Base-by-base conservation (phyloP, 164 flowering plant genomes). In the Nelumbo lutea region DNA sequence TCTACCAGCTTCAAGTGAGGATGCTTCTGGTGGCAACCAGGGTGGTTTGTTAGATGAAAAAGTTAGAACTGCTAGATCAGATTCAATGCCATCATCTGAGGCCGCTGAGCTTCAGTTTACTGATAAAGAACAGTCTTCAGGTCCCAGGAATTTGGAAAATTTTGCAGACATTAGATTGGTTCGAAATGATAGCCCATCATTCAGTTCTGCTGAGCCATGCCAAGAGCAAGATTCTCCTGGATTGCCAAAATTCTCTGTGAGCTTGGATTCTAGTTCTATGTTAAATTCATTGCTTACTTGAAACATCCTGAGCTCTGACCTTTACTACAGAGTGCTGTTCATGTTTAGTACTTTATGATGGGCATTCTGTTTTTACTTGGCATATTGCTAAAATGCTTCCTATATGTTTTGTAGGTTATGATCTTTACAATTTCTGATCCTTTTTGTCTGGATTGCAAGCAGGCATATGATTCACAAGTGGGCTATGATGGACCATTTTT, bases 401-500 rank as follows among this genome's bases (percentile, higher is more conserved):
- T 13, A 11, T 53, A 53, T 1, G 2, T 3, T 9, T 2, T 53
- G 57, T 53, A 13, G 57, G 57, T 53, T 53, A 9, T 9, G 14
- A 11, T 53, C 14, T 4, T 4, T 1, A 11, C 3, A 1, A 5
- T 53, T 53, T 53, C 57, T 53, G 11, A 15, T 56, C 42, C 27
- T 15, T 68, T 48, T 50, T 50, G 5, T 61, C 58, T 58, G 44
- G 64, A 66, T 53, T 72, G 14, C 66, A 14, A 43, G 62, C 94
- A 93, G 92, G 89, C 85, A 67, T 95, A 88, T 78, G 96, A 87
- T 70, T 80, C 84, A 1, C 96, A 83, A 70, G 73, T 76, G 69
- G 88, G 80, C 65, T 90, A 91, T 78, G 90, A 88, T 60, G 80
- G 85, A 44, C 83, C 90, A 60, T 94, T 90, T 75, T 86, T 86